phyloP scores from a whole-genome alignment of 1,284 basidiomycete genomes.

The Flammula alnicola region DNA sequence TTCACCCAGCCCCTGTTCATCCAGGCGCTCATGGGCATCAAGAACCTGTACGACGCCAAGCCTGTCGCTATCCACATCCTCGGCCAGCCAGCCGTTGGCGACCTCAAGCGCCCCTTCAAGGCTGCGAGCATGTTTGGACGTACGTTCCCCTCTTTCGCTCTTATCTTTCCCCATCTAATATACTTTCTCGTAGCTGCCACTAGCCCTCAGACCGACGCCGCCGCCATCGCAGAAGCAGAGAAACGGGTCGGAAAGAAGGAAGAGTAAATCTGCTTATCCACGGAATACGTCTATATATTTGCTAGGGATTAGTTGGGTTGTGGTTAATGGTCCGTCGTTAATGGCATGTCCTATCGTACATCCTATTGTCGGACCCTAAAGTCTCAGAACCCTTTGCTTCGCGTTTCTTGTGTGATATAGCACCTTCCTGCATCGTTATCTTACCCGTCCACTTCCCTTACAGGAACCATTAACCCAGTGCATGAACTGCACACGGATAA shows the following conservation, averaged over 20 bases:
- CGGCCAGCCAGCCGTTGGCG: constrained; percentile 80
- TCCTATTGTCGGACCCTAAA: too few relatives aligned
- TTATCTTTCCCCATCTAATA: constrained; percentile 2
- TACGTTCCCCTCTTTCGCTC: constrained; percentile 38
- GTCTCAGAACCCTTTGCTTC: too few relatives aligned
- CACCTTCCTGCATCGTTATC: too few relatives aligned
- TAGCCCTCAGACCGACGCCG: constrained; percentile 82
- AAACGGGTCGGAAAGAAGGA: constrained; percentile 85
- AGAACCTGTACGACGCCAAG: constrained; percentile 86
- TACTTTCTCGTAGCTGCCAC: constrained; percentile 35
- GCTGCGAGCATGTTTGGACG: constrained; percentile 73
- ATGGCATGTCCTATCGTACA: too few relatives aligned
- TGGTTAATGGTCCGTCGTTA: too few relatives aligned
- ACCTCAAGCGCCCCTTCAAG: constrained; percentile 93
- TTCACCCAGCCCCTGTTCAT: constrained; percentile 94
- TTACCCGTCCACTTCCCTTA: too few relatives aligned
- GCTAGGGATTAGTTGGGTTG: too few relatives aligned
- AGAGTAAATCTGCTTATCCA: constrained; percentile 57
- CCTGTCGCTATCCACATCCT: constrained; percentile 79
- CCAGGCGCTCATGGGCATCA: constrained; percentile 88
- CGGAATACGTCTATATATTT: too few relatives aligned
- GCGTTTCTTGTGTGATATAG: too few relatives aligned
- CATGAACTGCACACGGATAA: too few relatives aligned
- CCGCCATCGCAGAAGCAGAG: constrained; percentile 86
- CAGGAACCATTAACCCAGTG: too few relatives aligned